A percentile compares a stretch with the other conserved stretches of the same genome.
These are phyloP conservation scores for Condylostoma magnum DNA, from an alignment of 169 alveolate species.

Conservation along the genomic window DNA sequence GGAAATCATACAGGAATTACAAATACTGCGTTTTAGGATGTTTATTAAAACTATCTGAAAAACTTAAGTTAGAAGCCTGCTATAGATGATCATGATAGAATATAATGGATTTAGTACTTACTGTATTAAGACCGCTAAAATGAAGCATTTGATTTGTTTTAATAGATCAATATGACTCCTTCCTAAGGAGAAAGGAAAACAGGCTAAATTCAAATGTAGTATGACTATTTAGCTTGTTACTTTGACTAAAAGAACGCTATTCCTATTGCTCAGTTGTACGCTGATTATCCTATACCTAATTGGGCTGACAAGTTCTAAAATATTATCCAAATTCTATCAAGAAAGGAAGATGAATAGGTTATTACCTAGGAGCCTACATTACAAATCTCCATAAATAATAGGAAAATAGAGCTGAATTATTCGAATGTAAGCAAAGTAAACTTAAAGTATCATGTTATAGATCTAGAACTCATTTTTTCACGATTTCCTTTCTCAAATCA, in stretches of 20 bases:
- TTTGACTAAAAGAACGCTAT: not conserved
- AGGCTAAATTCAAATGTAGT: not conserved
- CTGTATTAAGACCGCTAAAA: slow-evolving; percentile 9
- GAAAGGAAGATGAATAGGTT: no score
- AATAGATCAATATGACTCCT: not conserved
- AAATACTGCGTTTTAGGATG: not conserved
- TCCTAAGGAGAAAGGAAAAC: not conserved
- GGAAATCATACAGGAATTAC: slow-evolving; percentile 43
- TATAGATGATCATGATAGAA: not conserved
- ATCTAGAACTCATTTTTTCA: no score
- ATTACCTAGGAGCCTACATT: no score
- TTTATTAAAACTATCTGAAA: not conserved
- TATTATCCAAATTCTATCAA: no score
- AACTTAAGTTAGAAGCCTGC: not conserved
- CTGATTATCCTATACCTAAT: slow-evolving; percentile 17
- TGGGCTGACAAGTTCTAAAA: no score
- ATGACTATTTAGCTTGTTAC: slow-evolving; percentile 20
- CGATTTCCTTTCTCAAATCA: no score
- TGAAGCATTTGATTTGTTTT: slow-evolving; percentile 16
- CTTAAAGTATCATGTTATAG: no score
- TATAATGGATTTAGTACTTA: not conserved
- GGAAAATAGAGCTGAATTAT: no score
- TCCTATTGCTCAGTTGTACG: not conserved
- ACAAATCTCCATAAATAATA: no score
- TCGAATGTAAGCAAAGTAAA: no score